Base-by-base conservation (phyloP, 2,329 filamentous ascomycete species). In the Fusarium chuoi region DNA sequence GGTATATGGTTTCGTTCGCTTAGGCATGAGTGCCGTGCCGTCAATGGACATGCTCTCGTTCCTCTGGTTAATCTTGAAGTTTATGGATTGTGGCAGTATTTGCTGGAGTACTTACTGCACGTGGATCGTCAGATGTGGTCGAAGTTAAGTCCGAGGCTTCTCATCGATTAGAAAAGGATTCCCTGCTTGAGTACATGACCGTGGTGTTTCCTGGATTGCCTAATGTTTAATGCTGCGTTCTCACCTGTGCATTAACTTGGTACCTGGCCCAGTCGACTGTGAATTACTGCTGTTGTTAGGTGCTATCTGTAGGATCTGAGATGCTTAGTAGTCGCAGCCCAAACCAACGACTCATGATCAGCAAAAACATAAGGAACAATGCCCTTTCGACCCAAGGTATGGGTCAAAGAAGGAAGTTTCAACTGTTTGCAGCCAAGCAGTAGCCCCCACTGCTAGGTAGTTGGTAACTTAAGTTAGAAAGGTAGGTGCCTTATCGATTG, bases 1-100 rank as follows among this genome's bases (percentile, higher is more conserved):
- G 76, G 30, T 67, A 71, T 44, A 63, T 68, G 62, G 57, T 72
- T 45, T 65, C 72, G 46, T 69, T 57, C 36, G 66, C 62, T 10
- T 68, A 56, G 65, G 30, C 28, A 22, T 44, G 24, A 30, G 35
- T 51, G 54, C 45, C 38, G 12, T 33, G 12, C 13, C 33, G 26
- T 26, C 13, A 18, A 67, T 59, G 57, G 41, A 74, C 15, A 38
- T 45, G 18, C 9, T 38, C 11, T 60, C 17, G 45, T n/a, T 20
- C 35, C 30, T 9, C 7, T 55, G 12, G 44, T 26, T 18, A 44
- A 41, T 28, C 35, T 26, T 18, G 41, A n/a, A 51, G 38, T 24
- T 30, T 39, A 30, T 33, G 36, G 38, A 38, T 33, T 38, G 22
- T 24, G 8, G 28, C 51, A 57, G 51, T 57, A 36, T 63, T 8